These are phyloP conservation scores for Salix viminalis DNA, from an alignment of 345 rosid genomes.

Conservation along the genomic window DNA sequence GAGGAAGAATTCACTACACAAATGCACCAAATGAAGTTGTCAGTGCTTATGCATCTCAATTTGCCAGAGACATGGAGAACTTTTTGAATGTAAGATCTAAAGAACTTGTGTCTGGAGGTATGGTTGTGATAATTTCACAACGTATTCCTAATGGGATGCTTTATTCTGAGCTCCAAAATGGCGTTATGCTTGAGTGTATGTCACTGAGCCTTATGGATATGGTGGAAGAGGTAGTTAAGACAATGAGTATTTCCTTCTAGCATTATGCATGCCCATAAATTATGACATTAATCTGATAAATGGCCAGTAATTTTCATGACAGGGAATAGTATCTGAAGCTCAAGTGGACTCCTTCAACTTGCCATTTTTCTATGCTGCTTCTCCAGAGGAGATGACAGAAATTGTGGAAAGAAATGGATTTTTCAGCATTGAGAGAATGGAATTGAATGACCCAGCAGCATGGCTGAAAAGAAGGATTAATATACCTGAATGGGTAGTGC, in stretches of 20 bases:
- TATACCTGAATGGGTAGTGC: conserved; percentile 30
- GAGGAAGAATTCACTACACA: conserved; percentile 10
- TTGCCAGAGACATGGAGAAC: background rate
- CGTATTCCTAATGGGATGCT: conserved; percentile 3
- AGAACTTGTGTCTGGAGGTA: conserved; percentile 1
- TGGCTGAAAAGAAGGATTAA: conserved; percentile 26
- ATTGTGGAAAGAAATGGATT: conserved; percentile 35
- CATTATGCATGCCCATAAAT: background rate
- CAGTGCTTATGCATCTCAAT: background rate
- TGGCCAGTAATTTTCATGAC: background rate
- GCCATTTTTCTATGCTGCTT: conserved; percentile 41
- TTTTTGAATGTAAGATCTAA: background rate
- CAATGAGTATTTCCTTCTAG: background rate
- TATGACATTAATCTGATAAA: background rate
- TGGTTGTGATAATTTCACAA: background rate
- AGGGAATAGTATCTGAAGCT: conserved; percentile 47
- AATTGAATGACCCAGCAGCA: conserved; percentile 34
- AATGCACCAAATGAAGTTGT: background rate
- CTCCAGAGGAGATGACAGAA: conserved; percentile 33
- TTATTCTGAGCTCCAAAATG: background rate
- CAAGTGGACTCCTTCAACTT: conserved; percentile 50
- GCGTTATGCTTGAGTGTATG: background rate
- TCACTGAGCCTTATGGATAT: background rate
- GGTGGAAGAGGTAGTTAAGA: conserved; percentile 1
- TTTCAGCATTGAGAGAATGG: conserved; percentile 39